These are phyloP conservation scores for Cyberlindnera euphorbiae DNA, from an alignment of 805 yeast genomes.

Conservation along the genomic window DNA sequence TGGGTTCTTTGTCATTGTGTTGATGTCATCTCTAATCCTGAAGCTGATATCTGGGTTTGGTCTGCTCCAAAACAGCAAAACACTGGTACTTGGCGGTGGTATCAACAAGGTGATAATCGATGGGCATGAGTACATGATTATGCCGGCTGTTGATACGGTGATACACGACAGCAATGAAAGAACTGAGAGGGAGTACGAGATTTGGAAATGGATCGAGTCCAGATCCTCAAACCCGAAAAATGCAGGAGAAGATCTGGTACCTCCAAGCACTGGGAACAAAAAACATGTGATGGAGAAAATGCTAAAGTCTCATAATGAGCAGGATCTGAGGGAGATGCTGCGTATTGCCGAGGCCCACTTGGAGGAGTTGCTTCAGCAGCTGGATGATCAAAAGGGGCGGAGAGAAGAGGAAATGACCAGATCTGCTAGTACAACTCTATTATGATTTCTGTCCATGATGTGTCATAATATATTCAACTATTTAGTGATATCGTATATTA, in stretches of 20 bases:
- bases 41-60: too few species aligned
- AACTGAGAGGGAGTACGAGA: conserved; percentile 19
- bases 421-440: too few species aligned
- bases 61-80: neutral
- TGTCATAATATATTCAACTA: too few species aligned
- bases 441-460: too few species aligned
- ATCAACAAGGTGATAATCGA: conserved; percentile 19
- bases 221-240: conserved; percentile 6
- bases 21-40: neutral
- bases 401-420: too few species aligned
- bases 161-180: conserved; percentile 3
- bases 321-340: conserved; percentile 23
- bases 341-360: conserved; percentile 20
- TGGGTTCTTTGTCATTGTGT: neutral
- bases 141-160: conserved; percentile 17
- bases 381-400: conserved; percentile 2
- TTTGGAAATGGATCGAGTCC: conserved; percentile 28
- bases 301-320: conserved; percentile 16
- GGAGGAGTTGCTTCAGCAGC: conserved; percentile 8
- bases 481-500: too few species aligned
- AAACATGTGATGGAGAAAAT: conserved; percentile 1
- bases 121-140: conserved; percentile 19
- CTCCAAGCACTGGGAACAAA: conserved; percentile 1
- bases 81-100: conserved; percentile 1
- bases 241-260: neutral